A percentile compares a stretch with the other conserved stretches of the same genome.
These are phyloP conservation scores for Gossypium schwendimanii DNA, from an alignment of 441 rosid genomes.

Conservation along the genomic window DNA sequence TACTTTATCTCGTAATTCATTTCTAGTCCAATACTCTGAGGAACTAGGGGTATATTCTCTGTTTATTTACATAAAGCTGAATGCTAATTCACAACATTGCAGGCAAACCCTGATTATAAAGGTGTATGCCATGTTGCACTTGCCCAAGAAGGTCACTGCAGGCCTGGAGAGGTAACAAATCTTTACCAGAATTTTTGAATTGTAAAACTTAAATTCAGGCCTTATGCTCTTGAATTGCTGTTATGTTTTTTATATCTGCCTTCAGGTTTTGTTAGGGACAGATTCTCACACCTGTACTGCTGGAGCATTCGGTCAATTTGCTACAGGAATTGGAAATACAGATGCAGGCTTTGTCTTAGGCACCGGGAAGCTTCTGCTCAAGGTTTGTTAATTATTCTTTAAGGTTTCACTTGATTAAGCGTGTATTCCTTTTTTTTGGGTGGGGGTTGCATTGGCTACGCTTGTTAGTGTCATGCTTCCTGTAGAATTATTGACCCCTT, in stretches of 20 bases:
- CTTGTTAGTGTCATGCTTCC: neutral
- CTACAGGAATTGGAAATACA: constrained; percentile 95
- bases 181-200: neutral
- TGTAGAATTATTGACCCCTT: neutral
- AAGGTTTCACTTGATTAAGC: neutral
- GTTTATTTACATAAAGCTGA: neutral
- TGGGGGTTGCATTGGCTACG: neutral
- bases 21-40: neutral
- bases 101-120: constrained; percentile 96
- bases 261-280: constrained; percentile 81
- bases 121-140: constrained; percentile 96
- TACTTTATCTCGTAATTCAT: constrained; percentile 1
- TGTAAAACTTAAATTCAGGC: neutral
- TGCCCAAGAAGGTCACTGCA: constrained; percentile 99
- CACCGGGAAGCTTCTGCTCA: constrained; percentile 81
- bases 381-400: constrained; percentile 38
- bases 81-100: constrained; percentile 19
- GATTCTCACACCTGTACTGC: constrained; percentile 98
- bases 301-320: constrained; percentile 97
- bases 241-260: constrained; percentile 5
- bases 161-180: constrained; percentile 88
- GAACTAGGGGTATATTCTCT: neutral
- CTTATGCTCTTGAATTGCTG: neutral
- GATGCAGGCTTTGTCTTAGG: constrained; percentile 96
- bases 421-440: neutral